A percentile compares a stretch with the other conserved stretches of the same genome.
phyloP scores from a whole-genome alignment of 208 protist genomes.

The Wallacemonas sp. region DNA sequence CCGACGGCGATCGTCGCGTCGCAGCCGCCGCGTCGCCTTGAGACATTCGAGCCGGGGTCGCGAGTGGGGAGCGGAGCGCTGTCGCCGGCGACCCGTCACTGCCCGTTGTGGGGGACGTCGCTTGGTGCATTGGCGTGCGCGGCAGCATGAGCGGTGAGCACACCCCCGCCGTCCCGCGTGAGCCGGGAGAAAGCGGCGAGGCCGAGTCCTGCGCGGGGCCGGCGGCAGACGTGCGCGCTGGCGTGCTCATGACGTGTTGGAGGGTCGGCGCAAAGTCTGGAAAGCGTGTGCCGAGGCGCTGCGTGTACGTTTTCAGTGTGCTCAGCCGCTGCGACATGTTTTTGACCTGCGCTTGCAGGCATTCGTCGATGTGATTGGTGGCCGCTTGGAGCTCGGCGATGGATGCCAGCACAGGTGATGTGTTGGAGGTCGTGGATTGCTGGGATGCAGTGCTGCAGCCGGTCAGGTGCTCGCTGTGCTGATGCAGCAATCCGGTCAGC shows the following conservation, averaged over 20 bases:
- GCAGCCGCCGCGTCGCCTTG: not conserved
- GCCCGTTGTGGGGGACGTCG: not conserved
- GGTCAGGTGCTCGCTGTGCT: not conserved
- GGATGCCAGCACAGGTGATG: conserved; percentile 17
- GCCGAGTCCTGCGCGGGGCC: not conserved
- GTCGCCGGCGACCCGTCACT: not conserved
- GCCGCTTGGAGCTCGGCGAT: conserved; percentile 20
- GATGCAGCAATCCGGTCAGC: not conserved
- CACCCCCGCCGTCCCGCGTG: not conserved
- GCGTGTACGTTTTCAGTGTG: not conserved
- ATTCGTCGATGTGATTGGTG: not conserved
- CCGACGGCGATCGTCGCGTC: not conserved
- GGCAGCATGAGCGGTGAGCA: conserved; percentile 3
- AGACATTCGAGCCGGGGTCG: not conserved
- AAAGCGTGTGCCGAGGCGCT: not conserved
- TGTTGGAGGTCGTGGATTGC: not conserved
- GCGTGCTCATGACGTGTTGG: not conserved
- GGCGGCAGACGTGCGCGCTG: not conserved
- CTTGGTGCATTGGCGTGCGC: not conserved
- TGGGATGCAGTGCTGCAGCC: not conserved
- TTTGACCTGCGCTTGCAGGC: not conserved
- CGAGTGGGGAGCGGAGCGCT: not conserved
- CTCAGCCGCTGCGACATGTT: not conserved
- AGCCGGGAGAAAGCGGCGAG: not conserved
- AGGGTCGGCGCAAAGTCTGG: conserved; percentile 4